phyloP scores from a whole-genome alignment of 192 early-diverging fungal genomes.

The Backusella morwellensis region DNA sequence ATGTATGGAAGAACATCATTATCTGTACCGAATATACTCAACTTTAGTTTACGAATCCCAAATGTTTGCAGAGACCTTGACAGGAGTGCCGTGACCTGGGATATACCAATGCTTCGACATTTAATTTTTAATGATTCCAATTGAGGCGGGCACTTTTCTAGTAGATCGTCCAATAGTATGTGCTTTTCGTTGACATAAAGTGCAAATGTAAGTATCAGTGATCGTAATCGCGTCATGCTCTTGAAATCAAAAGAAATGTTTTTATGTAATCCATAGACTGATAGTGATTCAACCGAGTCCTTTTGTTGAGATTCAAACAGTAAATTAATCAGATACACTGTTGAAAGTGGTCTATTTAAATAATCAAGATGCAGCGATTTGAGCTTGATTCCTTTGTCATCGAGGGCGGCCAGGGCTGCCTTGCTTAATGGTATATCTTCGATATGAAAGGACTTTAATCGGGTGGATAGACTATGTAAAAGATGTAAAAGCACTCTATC shows the following conservation, averaged over 20 bases:
- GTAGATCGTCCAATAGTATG: neutral
- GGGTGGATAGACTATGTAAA: neutral
- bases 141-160: neutral
- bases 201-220: neutral
- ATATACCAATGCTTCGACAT: neutral
- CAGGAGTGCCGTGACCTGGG: neutral
- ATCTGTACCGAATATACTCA: neutral
- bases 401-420: neutral
- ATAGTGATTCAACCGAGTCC: neutral
- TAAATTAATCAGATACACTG: neutral
- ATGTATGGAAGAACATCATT: neutral
- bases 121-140: neutral
- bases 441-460: neutral
- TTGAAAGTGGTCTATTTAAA: neutral
- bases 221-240: neutral
- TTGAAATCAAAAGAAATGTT: neutral
- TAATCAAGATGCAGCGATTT: neutral
- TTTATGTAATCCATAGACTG: neutral
- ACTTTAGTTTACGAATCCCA: neutral
- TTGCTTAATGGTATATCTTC: conserved; percentile 4
- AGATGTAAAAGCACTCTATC: neutral
- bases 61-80: neutral
- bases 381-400: neutral
- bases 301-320: neutral
- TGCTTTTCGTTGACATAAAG: neutral